Evolutionary conservation across 306 rosid genomes (phyloP).

Genomic region (Phaseolus lunatus): DNA sequence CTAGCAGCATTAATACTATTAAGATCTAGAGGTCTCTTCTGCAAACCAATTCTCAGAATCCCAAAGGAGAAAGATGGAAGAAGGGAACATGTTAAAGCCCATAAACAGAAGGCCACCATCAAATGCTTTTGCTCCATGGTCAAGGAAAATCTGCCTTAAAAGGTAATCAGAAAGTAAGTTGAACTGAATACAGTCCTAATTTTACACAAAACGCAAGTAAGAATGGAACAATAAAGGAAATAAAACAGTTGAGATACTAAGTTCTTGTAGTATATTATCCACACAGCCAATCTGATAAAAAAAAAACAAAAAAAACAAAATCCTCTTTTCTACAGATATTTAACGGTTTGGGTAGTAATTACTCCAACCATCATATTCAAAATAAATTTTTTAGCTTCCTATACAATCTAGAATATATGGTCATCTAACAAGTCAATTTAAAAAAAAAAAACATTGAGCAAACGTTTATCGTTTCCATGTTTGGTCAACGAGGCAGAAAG

Average conservation of each 20-base stretch:
- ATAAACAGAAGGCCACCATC: constrained; percentile 59
- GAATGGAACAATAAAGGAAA: not conserved
- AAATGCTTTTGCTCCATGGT: constrained; percentile 67
- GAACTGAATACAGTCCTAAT: constrained; percentile 24
- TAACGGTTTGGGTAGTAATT: not conserved
- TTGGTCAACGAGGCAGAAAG: constrained; percentile 33
- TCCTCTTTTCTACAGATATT: not conserved
- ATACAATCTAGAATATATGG: not conserved
- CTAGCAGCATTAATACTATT: constrained; percentile 62
- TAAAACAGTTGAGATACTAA: constrained; percentile 3
- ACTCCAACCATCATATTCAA: constrained; percentile 8
- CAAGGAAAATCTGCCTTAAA: constrained; percentile 40
- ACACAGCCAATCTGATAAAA: not conserved
- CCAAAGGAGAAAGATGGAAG: constrained; percentile 71
- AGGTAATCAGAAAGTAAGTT: constrained; percentile 30
- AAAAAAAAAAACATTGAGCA: not conserved
- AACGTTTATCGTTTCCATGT: not conserved
- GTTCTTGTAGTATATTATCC: not conserved
- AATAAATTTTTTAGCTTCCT: not conserved
- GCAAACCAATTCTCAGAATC: constrained; percentile 64
- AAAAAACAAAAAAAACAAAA: not conserved
- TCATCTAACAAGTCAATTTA: not conserved
- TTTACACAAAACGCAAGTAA: constrained; percentile 31
- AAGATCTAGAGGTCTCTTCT: constrained; percentile 73
- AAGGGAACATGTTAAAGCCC: constrained; percentile 65